Evolutionary conservation across 2,329 filamentous ascomycete species (phyloP).

Genomic region (Trichoderma guizhouense): DNA sequence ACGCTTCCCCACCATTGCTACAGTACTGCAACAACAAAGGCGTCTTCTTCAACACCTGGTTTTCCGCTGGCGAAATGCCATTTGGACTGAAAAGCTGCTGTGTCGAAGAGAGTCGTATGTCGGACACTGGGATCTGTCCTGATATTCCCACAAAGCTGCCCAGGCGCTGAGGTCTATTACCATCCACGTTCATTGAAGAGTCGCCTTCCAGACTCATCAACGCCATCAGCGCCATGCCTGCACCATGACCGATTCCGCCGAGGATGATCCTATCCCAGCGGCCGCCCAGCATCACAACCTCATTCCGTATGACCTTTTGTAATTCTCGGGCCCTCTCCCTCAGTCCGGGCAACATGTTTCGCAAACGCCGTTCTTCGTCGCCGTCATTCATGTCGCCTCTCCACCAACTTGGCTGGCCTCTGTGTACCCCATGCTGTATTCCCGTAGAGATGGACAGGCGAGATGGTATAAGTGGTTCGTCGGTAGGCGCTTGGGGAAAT

Average conservation of each 20-base stretch:
- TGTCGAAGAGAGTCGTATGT: background rate
- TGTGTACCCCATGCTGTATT: background rate
- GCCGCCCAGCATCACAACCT: background rate
- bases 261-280: conserved; percentile 10
- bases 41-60: background rate
- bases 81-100: background rate
- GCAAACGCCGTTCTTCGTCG: background rate
- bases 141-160: conserved; percentile 8
- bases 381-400: background rate
- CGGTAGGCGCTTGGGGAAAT: conserved; percentile 14
- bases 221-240: background rate
- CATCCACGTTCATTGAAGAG: too few species aligned
- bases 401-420: conserved; percentile 10
- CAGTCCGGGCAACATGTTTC: background rate
- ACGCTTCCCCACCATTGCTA: background rate
- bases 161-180: background rate
- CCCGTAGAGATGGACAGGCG: conserved; percentile 1
- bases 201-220: background rate
- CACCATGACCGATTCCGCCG: conserved; percentile 5
- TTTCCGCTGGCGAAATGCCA: background rate
- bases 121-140: background rate
- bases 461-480: background rate
- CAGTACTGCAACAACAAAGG: conserved; percentile 4
- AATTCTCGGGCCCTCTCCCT: background rate
- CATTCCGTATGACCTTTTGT: background rate